Percentiles rank a stretch among this genome's conserved stretches.
phyloP scores from a whole-genome alignment of 1,284 basidiomycete genomes.

The Malassezia furfur region DNA sequence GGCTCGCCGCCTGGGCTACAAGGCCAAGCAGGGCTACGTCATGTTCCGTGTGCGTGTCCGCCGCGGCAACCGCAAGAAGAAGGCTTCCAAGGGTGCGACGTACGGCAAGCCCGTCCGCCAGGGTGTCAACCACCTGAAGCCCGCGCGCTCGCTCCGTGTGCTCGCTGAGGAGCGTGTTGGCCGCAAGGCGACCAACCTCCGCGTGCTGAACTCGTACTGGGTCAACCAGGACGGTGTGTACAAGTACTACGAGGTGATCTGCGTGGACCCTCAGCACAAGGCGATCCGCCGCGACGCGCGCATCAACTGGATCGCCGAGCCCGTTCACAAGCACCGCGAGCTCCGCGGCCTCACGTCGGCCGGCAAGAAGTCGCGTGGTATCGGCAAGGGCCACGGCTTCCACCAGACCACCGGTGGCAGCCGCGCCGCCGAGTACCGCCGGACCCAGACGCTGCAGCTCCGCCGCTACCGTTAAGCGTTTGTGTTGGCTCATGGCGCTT shows the following conservation, averaged over 20 bases:
- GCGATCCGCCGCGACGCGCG: slow-evolving; percentile 83
- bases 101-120: slow-evolving; percentile 99
- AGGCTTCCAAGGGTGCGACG: slow-evolving; percentile 89
- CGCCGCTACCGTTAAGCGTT: slow-evolving; percentile 85
- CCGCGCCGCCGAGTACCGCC: slow-evolving; percentile 84
- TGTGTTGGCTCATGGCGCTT: neutral
- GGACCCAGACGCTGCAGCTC: slow-evolving; percentile 75
- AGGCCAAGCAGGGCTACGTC: slow-evolving; percentile 98
- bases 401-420: slow-evolving; percentile 67
- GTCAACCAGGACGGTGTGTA: slow-evolving; percentile 98
- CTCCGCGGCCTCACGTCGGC: slow-evolving; percentile 90
- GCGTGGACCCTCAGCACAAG: slow-evolving; percentile 87
- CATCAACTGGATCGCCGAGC: slow-evolving; percentile 98
- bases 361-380: slow-evolving; percentile 63
- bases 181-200: slow-evolving; percentile 85
- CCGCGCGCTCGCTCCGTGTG: slow-evolving; percentile 82
- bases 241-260: slow-evolving; percentile 98
- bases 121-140: slow-evolving; percentile 99
- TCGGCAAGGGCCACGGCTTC: slow-evolving; percentile 85
- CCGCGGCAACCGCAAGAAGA: slow-evolving; percentile 98
- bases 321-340: slow-evolving; percentile 98
- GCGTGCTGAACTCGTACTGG: slow-evolving; percentile 93
- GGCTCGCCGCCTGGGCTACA: slow-evolving; percentile 96
- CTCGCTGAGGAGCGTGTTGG: slow-evolving; percentile 98
- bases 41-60: slow-evolving; percentile 96